These are phyloP conservation scores for Neurospora sp. DNA, from an alignment of 2,329 filamentous ascomycete genomes.

Conservation along the genomic window DNA sequence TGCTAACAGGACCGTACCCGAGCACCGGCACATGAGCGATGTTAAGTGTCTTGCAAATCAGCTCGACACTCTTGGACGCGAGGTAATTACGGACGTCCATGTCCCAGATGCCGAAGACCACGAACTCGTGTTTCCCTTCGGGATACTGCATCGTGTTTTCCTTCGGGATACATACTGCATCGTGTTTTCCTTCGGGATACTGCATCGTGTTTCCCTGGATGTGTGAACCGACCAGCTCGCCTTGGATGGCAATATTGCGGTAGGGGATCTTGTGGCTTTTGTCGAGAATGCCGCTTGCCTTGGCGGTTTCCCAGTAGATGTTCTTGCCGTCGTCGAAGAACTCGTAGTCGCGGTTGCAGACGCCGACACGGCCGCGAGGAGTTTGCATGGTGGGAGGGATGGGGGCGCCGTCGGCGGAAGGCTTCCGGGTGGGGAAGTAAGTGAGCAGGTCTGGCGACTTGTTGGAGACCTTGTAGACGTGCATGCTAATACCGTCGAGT, in stretches of 20 bases:
- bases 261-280: constrained; percentile 11
- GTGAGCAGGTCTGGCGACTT: constrained; percentile 12
- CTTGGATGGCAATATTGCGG: constrained; percentile 20
- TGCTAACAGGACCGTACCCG: constrained; percentile 3
- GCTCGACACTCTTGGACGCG: constrained; percentile 1
- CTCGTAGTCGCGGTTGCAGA: constrained; percentile 14
- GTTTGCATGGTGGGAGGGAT: background rate
- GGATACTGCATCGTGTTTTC: constrained; percentile 20
- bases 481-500: constrained; percentile 24
- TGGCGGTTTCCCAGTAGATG: constrained; percentile 18
- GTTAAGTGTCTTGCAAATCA: constrained; percentile 8
- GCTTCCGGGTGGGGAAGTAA: constrained; percentile 1
- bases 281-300: constrained; percentile 13
- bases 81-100: constrained; percentile 16
- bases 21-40: constrained; percentile 18
- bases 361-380: constrained; percentile 12
- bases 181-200: constrained; percentile 14
- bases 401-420: background rate
- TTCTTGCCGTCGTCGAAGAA: constrained; percentile 7
- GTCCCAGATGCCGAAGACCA: constrained; percentile 19
- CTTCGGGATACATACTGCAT: no score
- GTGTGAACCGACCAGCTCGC: constrained; percentile 20
- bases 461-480: constrained; percentile 18
- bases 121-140: constrained; percentile 16
- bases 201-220: constrained; percentile 21